phyloP scores from a whole-genome alignment of 371 early-diverging fungal genomes.

The Actinomucor elegans region DNA sequence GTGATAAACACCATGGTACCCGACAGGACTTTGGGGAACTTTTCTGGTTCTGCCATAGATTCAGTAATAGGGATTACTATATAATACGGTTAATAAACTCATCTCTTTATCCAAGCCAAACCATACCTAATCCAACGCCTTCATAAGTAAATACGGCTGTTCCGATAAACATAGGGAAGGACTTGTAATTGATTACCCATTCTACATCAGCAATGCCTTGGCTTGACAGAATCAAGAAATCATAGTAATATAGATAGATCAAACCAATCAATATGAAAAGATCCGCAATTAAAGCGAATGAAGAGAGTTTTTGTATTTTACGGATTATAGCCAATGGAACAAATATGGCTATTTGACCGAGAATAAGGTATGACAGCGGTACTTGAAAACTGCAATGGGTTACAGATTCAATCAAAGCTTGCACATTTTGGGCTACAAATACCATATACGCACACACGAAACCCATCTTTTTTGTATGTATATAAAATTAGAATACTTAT shows the following conservation, averaged over 20 bases:
- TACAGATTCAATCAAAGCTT: conserved; percentile 64
- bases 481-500: too few species aligned
- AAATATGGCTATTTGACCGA: conserved; percentile 72
- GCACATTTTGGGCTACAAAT: conserved; percentile 82
- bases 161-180: conserved; percentile 83
- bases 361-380: conserved; percentile 54
- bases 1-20: conserved; percentile 73
- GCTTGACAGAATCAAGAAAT: conserved; percentile 55
- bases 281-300: conserved; percentile 82
- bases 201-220: conserved; percentile 63
- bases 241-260: conserved; percentile 74
- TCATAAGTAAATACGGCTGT: conserved; percentile 90
- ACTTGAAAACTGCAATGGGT: conserved; percentile 52
- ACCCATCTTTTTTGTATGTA: too few species aligned
- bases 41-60: conserved; percentile 78
- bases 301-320: conserved; percentile 75
- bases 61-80: conserved; percentile 66
- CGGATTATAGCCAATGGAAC: conserved; percentile 83
- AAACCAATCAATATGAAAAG: conserved; percentile 81
- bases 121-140: conserved; percentile 79
- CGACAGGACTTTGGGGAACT: conserved; percentile 73
- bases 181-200: conserved; percentile 64
- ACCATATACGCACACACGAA: conserved; percentile 88
- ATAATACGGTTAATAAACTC: neutral
- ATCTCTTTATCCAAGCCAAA: neutral